Evolutionary conservation across 2,329 filamentous ascomycete species (phyloP).

Genomic region (Colletotrichum zoysiae): DNA sequence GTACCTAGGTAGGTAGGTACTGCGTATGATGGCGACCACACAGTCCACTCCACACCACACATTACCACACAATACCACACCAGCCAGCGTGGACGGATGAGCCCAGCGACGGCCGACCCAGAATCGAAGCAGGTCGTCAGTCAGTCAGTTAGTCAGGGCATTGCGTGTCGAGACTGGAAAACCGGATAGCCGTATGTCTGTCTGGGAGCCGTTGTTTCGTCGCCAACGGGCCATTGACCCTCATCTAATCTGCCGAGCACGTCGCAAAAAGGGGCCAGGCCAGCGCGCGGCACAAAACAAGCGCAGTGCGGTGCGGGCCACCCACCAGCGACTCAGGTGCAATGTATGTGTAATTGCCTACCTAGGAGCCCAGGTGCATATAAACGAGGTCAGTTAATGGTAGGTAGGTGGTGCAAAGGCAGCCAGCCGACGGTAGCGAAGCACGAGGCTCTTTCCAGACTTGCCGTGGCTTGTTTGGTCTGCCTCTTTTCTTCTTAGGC

Average conservation of each 20-base stretch:
- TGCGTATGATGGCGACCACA: neutral
- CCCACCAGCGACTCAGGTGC: neutral
- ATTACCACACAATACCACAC: no score
- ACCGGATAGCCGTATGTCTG: conserved; percentile 22
- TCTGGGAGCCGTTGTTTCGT: conserved; percentile 36
- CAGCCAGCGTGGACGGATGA: neutral
- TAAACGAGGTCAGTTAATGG: no score
- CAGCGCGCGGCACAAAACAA: neutral
- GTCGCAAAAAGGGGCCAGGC: conserved; percentile 25
- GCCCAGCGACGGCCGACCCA: neutral
- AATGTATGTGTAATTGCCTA: neutral
- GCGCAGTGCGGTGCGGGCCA: neutral
- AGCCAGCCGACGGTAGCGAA: neutral
- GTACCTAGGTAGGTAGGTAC: no score
- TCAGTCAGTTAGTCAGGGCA: neutral
- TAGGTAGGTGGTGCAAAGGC: neutral
- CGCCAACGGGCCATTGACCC: conserved; percentile 33
- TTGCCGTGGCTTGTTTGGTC: neutral
- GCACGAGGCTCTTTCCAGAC: conserved; percentile 6
- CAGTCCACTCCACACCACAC: no score
- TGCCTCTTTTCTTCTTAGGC: neutral
- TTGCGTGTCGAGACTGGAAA: conserved; percentile 29
- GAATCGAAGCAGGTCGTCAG: neutral
- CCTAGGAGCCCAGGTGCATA: neutral
- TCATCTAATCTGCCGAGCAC: conserved; percentile 37